Evolutionary conservation across 331 rosid genomes (phyloP).

Genomic region (Phaseolus coccineus): DNA sequence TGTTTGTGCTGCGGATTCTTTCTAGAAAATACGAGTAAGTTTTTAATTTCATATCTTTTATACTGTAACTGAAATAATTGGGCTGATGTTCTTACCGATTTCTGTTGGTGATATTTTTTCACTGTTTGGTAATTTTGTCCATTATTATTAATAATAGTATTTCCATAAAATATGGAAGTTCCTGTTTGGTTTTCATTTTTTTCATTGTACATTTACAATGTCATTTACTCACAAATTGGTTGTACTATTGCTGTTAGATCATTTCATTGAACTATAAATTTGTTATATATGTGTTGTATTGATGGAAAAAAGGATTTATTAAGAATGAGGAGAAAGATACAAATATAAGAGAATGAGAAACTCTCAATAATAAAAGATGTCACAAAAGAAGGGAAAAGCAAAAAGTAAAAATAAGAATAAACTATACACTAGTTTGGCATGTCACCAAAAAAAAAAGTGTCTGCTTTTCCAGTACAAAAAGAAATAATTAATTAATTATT

Average conservation of each 20-base stretch:
- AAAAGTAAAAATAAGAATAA: background rate
- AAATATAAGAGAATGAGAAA: background rate
- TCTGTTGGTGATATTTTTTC: conserved; percentile 33
- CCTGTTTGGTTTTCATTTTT: background rate
- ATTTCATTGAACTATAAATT: conserved; percentile 8
- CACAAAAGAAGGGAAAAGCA: background rate
- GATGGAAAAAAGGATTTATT: background rate
- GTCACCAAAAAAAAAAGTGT: background rate
- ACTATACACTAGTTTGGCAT: background rate
- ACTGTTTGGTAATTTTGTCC: background rate
- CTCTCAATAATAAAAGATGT: background rate
- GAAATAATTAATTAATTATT: background rate
- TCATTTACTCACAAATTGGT: too few relatives aligned
- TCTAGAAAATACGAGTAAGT: conserved; percentile 98
- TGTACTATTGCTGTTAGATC: background rate
- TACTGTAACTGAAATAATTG: conserved; percentile 17
- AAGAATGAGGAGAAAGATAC: background rate
- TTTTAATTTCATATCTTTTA: background rate
- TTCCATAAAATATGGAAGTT: background rate
- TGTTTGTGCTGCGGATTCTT: conserved; percentile 90
- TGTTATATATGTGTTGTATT: background rate
- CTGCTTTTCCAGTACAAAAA: conserved; percentile 14
- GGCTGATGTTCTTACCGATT: conserved; percentile 16
- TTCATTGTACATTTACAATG: too few relatives aligned
- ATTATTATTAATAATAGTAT: conserved; percentile 1